A percentile compares a stretch with the other conserved stretches of the same genome.
These are phyloP conservation scores for Avena sativa DNA, from an alignment of 176 grass and related monocot genomes.

Conservation along the genomic window DNA sequence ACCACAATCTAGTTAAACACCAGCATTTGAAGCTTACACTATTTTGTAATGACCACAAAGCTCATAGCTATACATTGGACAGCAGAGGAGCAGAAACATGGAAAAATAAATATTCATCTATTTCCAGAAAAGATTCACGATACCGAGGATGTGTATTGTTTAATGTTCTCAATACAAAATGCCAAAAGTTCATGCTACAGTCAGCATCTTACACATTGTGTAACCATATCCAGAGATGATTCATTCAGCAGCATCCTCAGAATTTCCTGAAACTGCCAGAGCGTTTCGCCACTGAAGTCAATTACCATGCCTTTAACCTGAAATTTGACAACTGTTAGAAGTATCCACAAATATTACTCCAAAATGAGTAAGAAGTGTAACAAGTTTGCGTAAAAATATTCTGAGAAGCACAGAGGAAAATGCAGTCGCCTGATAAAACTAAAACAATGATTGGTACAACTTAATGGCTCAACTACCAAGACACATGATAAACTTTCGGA, in stretches of 20 bases:
- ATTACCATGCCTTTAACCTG: constrained; percentile 42
- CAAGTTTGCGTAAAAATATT: constrained; percentile 34
- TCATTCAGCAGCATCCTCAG: constrained; percentile 65
- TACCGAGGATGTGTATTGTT: neutral
- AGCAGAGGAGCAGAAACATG: constrained; percentile 31
- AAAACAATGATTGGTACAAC: constrained; percentile 24
- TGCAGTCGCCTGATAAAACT: constrained; percentile 3
- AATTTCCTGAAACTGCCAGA: constrained; percentile 63
- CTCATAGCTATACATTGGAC: neutral
- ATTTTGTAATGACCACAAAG: constrained; percentile 36
- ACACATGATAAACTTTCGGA: constrained; percentile 7
- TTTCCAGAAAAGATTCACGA: constrained; percentile 17
- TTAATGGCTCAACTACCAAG: constrained; percentile 48
- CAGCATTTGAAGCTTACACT: constrained; percentile 26
- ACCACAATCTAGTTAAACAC: constrained; percentile 30
- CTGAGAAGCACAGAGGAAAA: neutral
- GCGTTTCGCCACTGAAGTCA: constrained; percentile 69
- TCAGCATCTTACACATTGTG: constrained; percentile 45
- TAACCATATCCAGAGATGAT: constrained; percentile 30
- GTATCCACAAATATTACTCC: constrained; percentile 31
- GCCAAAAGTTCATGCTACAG: neutral
- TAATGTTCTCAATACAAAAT: constrained; percentile 31
- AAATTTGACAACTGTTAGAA: constrained; percentile 26
- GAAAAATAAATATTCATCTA: constrained; percentile 15
- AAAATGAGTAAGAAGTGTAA: constrained; percentile 9